Conservation (phyloP, 2,329 filamentous ascomycete genomes). For the Catunica adiposa region DNA sequence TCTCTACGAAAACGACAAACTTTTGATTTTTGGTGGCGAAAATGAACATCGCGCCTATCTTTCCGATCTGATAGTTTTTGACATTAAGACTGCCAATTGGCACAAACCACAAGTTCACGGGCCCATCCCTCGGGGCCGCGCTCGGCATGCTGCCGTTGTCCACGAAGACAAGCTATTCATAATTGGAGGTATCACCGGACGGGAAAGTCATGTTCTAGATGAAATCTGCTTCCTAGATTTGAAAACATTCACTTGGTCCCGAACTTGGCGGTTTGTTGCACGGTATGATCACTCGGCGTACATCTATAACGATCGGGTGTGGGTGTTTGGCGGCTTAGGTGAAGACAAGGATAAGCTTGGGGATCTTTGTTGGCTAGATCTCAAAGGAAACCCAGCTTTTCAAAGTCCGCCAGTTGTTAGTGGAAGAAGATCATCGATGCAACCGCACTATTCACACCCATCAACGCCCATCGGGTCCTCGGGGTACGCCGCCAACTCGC, state of each 20-base stretch:
- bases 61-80: slow-evolving; percentile 89
- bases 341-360: slow-evolving; percentile 95
- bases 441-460: slow-evolving; percentile 19
- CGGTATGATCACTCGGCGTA: slow-evolving; percentile 92
- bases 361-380: slow-evolving; percentile 93
- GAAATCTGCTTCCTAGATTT: slow-evolving; percentile 94
- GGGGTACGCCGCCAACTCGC: slow-evolving; percentile 51
- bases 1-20: slow-evolving; percentile 80
- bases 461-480: slow-evolving; percentile 40
- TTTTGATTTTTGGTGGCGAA: slow-evolving; percentile 95
- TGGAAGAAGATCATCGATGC: slow-evolving; percentile 30
- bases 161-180: slow-evolving; percentile 96
- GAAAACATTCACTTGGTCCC: slow-evolving; percentile 95
- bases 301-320: slow-evolving; percentile 80
- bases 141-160: slow-evolving; percentile 81
- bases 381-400: slow-evolving; percentile 74
- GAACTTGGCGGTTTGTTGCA: slow-evolving; percentile 85
- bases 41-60: slow-evolving; percentile 95
- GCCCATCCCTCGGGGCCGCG: slow-evolving; percentile 72
- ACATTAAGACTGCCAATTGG: slow-evolving; percentile 88
- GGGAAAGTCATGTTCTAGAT: slow-evolving; percentile 81
- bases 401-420: slow-evolving; percentile 47
- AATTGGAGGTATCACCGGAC: slow-evolving; percentile 84
- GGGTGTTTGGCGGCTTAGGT: slow-evolving; percentile 90
- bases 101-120: slow-evolving; percentile 79